Evolutionary conservation across 805 yeast species (phyloP), one percentile per base, ranked within the genome.

Genomic region (Suhomyces sp.): DNA sequence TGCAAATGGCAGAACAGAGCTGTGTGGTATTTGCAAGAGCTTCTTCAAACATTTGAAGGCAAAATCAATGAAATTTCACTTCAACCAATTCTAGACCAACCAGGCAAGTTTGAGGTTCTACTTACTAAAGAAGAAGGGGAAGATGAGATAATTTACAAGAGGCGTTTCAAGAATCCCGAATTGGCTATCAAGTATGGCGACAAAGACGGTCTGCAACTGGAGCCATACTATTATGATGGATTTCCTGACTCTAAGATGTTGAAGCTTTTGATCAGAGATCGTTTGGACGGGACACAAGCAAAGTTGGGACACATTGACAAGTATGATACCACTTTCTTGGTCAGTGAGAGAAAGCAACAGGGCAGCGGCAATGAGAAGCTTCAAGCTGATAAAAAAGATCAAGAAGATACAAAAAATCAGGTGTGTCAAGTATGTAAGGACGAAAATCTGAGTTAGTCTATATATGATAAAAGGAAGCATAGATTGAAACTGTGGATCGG

Each of bases 1-100:
- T 88, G 96, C 66, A 83, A 83, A 50, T 88, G 96, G 96, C 83
- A 84, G 48, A 72, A 86, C 30, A 65, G 96, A 9, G 95, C 96
- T 2, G 73, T 86, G 0, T 88, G 96, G 96, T 86, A 86, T 47
- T 65, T 79, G 20, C 95, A 85, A 54, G 96, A 88, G 57, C 63
- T 88, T 1, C 60, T 88, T n/a, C 87, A 83, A 50, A 88, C 96
- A 0, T 88, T 87, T 56, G 81, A 79, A 74, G 54, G 51, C 70
- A 25, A 95, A 79, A 23, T 46, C 18, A 46, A 54, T 6, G 59
- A 54, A 17, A 43, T 55, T 9, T 40, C 58, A 12, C 43, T 55
- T 19, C 48, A 50, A 13, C 60, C 60, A 10, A 39, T 47, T 14
- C 39, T 39, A 20, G 56, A 51, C 31, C 47, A 44, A 23, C 57